Base-by-base conservation (phyloP, 2,329 filamentous ascomycete genomes). In the Fusarium sp. region DNA sequence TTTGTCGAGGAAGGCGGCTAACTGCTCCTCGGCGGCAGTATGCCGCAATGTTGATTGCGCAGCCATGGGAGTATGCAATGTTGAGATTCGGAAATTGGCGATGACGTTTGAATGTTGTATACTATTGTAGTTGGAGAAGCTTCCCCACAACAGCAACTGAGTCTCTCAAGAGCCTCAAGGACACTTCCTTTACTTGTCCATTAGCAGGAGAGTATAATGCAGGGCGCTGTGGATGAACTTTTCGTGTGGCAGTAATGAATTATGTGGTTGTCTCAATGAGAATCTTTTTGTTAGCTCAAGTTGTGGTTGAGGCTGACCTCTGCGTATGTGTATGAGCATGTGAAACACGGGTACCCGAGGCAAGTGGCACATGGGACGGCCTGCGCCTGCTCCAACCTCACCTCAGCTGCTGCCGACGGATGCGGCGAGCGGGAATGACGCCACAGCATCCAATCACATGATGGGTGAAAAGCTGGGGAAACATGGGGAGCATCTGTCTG, bases 31-130 rank as follows among this genome's bases (percentile, higher is more conserved):
- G 72, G 88, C 86, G 47, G 84, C 85, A 72, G 87, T 86, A 72
- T 85, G 84, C 71, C 89, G 89, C 73, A 98, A 85, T 7, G 92
- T 97, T 57, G 95, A 98, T 83, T 97, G 94, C 69, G 86, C 91
- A 67, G 94, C 93, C 95, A 98, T 98, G 62, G 33, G 17, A 42
- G 26, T 39, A 45, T 46, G 15, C 10, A 22, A 24, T 39, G 28
- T 38, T 49, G 57, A 38, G 24, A 24, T 54, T 28, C 45, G 26
- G 45, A 31, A 39, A 60, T 52, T 59, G 26, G 43, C 42, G 59
- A 69, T 70, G 70, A 59, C 65, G 65, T 45, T 64, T 54, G 19
- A 49, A 46, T 47, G 43, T 13, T 34, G 36, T 47, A 38, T 57
- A 38, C 24, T 60, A 42, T 44, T 45, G 38, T 47, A 26, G 50